Conservation (phyloP, 208 protist species). For the Crithidia bombi region DNA sequence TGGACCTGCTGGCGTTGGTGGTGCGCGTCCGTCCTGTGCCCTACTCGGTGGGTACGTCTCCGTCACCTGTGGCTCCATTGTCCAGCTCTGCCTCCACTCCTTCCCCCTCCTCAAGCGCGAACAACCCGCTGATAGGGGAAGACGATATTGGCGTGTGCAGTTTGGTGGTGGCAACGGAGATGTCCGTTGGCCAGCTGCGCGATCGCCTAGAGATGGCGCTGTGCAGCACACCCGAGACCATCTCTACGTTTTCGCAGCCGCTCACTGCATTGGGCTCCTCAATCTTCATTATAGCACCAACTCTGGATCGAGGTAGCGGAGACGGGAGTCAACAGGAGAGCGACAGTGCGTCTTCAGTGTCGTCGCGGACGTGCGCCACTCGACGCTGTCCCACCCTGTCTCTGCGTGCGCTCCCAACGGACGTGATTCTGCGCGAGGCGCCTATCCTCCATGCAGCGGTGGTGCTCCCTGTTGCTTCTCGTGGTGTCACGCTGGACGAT, state of each 20-base stretch:
- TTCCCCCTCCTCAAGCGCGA: neutral
- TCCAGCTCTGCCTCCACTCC: neutral
- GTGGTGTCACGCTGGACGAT: neutral
- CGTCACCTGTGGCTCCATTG: neutral
- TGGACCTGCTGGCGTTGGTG: slow-evolving; percentile 28
- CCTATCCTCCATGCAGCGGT: slow-evolving; percentile 22
- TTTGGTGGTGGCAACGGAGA: slow-evolving; percentile 48
- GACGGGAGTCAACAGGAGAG: neutral
- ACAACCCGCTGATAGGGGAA: neutral
- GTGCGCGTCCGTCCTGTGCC: neutral
- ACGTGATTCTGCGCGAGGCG: slow-evolving; percentile 22
- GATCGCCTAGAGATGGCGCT: slow-evolving; percentile 48
- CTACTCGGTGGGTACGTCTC: neutral
- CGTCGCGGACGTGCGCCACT: neutral
- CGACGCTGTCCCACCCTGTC: slow-evolving; percentile 12
- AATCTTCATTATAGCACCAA: slow-evolving; percentile 8
- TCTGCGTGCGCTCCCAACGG: slow-evolving; percentile 7
- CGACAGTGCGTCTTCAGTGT: neutral
- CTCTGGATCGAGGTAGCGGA: neutral
- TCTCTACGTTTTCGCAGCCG: neutral
- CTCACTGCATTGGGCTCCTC: neutral
- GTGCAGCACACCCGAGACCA: neutral
- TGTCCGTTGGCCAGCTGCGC: slow-evolving; percentile 66
- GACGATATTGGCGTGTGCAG: slow-evolving; percentile 40
- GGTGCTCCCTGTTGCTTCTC: neutral